phyloP scores from a whole-genome alignment of 2,329 filamentous ascomycete genomes.

The Aspergillus floridensis region DNA sequence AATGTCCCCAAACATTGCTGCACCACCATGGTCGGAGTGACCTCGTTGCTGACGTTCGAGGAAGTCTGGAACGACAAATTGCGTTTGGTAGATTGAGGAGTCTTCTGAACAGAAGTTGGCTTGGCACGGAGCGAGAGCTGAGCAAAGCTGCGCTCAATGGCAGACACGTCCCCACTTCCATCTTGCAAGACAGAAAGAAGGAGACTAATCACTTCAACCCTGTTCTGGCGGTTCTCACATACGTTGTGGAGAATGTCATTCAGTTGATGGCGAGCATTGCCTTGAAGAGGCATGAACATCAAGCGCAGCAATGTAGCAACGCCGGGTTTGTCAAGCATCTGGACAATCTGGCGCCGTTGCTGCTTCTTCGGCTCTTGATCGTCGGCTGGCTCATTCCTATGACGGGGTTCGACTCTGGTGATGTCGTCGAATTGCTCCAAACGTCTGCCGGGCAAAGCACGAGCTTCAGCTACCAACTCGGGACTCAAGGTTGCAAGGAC shows the following conservation, averaged over 20 bases:
- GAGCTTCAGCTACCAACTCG: conserved; percentile 81
- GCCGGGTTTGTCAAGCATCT: conserved; percentile 95
- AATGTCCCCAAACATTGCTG: conserved; percentile 90
- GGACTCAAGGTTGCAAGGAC: conserved; percentile 79
- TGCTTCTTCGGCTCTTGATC: conserved; percentile 59
- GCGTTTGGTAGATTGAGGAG: conserved; percentile 76
- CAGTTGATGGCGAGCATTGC: conserved; percentile 77
- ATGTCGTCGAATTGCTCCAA: conserved; percentile 54
- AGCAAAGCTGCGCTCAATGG: conserved; percentile 92
- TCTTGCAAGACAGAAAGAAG: conserved; percentile 92
- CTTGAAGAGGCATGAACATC: conserved; percentile 95
- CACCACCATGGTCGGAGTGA: conserved; percentile 90
- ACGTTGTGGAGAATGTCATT: conserved; percentile 87
- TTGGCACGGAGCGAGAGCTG: conserved; percentile 89
- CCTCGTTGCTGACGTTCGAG: conserved; percentile 68
- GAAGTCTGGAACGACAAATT: conserved; percentile 61
- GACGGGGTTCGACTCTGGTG: conserved; percentile 35
- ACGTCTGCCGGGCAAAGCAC: conserved; percentile 62
- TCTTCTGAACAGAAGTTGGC: conserved; percentile 73
- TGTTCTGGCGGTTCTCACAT: conserved; percentile 94
- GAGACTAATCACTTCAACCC: conserved; percentile 88
- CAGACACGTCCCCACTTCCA: conserved; percentile 86
- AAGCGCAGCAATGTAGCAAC: conserved; percentile 94
- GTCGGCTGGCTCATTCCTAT: conserved; percentile 36
- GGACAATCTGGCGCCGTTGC: conserved; percentile 77